These are phyloP conservation scores for Nakaseomyces delphensis DNA, from an alignment of 1,139 yeast species.

Conservation along the genomic window DNA sequence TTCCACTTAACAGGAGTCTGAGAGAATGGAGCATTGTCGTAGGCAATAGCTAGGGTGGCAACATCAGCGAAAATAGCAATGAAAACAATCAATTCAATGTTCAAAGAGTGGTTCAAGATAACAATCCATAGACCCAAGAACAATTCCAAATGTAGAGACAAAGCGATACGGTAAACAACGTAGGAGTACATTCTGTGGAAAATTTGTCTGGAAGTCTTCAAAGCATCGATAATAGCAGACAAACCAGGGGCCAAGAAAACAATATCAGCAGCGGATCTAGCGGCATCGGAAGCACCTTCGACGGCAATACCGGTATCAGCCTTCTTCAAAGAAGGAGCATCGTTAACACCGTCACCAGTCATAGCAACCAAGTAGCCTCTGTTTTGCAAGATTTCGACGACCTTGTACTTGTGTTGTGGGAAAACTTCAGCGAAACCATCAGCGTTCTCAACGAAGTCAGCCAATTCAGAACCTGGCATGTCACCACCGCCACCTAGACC, in stretches of 20 bases:
- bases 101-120: slow-evolving; percentile 71
- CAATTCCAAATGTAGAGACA: slow-evolving; percentile 84
- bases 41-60: slow-evolving; percentile 91
- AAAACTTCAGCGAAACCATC: slow-evolving; percentile 97
- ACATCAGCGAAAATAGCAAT: slow-evolving; percentile 94
- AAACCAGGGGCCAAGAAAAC: slow-evolving; percentile 95
- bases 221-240: slow-evolving; percentile 88
- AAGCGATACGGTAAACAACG: slow-evolving; percentile 93
- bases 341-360: slow-evolving; percentile 99
- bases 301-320: slow-evolving; percentile 97
- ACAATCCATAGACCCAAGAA: slow-evolving; percentile 94
- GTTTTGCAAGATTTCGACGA: slow-evolving; percentile 38
- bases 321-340: slow-evolving; percentile 92
- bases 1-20: slow-evolving; percentile 98
- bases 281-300: slow-evolving; percentile 96
- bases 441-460: slow-evolving; percentile 91
- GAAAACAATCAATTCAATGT: slow-evolving; percentile 83
- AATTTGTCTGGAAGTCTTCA: slow-evolving; percentile 91
- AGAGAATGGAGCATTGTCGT: slow-evolving; percentile 96
- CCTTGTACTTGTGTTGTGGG: slow-evolving; percentile 94
- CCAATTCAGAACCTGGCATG: slow-evolving; percentile 93
- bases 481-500: slow-evolving; percentile 96
- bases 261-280: slow-evolving; percentile 93
- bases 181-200: slow-evolving; percentile 98
- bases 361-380: slow-evolving; percentile 95